Base-by-base conservation (phyloP, 495 filamentous ascomycete genomes). In the Chaetomidium leptoderma region DNA sequence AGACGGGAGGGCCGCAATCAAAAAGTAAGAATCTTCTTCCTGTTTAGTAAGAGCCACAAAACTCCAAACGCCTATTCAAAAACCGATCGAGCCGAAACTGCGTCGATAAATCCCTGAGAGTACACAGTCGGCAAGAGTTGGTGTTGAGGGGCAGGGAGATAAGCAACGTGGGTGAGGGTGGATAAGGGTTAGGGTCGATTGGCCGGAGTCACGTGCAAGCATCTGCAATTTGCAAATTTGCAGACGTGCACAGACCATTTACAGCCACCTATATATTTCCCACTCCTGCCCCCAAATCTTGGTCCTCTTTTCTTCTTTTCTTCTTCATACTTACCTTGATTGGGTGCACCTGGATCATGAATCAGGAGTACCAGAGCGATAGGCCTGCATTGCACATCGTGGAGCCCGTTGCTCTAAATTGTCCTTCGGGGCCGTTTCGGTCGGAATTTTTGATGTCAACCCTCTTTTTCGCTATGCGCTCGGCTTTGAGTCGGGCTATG, bases 251-350 rank as follows among this genome's bases (percentile, higher is more conserved):
- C 65, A 55, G 64, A 37, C 65, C 58, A 63, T 4, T 17, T 8
- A 0, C 10, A 17, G 9, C 0, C 8, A 24, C 57, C 49, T 69
- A 53, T 63, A 61, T 53, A 33, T 32, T 32, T 4, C 14, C 23
- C 14, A 6, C 44, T 9, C 24, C 37, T 17, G 26, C 27, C 36
- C 46, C 58, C 27, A 14, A 23, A 53, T 53, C 52, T 66, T 59
- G 0, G 24, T 37, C 44, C 42, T 62, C 53, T 54, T 59, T 46
- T 67, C 56, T 54, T 59, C 48, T 63, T 67, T 66, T 66, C 37
- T 49, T 68, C 63, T 63, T 66, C 66, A 71, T 72, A 70, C 69
- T 73, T 70, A 71, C 69, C 70, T 72, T 71, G 67, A 68, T 65
- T 55, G 58, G 58, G 46, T 59, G 27, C 48, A 40, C 55, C 59